Evolutionary conservation across 1,284 basidiomycete species (phyloP), one percentile per base, ranked within the genome.

Genomic region (Stereum hirsutum): DNA sequence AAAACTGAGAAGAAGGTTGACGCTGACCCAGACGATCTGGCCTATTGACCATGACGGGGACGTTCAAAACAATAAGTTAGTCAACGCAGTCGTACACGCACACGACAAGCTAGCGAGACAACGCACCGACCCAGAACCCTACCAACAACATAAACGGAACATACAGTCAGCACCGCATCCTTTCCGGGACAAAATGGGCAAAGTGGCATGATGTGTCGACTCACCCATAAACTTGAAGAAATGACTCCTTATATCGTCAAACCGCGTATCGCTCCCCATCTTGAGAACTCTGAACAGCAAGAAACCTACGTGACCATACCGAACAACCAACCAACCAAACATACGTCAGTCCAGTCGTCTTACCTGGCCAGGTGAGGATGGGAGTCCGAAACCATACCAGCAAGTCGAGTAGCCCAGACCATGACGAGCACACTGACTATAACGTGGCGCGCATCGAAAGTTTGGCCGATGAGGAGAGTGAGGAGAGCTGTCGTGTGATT

Each of bases 261-360:
- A 84, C 4, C 81, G 69, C 5, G 64, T 68, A 52, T 86, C 81
- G 45, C 73, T 75, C 2, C 81, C 80, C 5, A 69, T 76, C 56
- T 78, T 81, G 33, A 85, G 54, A 3, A 86, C 81, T 14, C 81
- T 72, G 59, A 76, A 79, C 14, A 84, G 65, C 6, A 83, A 62
- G 58, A 83, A 83, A 1, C 74, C 78, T 72, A 48, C 40, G 41
- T 20, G 42, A 20, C 44, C 24, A 43, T 31, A 35, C 11, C 19
- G 10, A 33, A 38, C 10, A 28, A 7, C 10, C 6, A 14, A 15
- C 31, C 4, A 35, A 11, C 26, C 21, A 27, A 8, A 15, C 14
- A 6, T 2, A 17, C 10, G 21, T 21, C 7, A 6, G 20, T 41
- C 23, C 23, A 30, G 15, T 26, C n/a, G n/a, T n/a, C n/a, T n/a